Conservation (phyloP, 2,329 filamentous ascomycete genomes). For the Trichoderma sp. region DNA sequence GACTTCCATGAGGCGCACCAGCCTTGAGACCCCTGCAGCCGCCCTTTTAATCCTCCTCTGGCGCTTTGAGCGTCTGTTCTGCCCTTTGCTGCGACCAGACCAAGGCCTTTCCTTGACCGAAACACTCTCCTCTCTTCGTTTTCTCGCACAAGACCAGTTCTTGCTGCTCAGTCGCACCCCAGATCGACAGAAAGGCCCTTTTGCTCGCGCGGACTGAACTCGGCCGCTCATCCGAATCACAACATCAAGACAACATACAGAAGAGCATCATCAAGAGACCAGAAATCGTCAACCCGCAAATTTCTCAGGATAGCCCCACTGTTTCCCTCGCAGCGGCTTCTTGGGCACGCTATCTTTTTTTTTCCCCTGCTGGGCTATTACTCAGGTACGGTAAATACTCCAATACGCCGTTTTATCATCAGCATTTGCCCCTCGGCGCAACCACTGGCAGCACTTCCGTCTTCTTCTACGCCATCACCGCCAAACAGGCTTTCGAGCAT, state of each 20-base stretch:
- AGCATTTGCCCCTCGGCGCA: slow-evolving; percentile 23
- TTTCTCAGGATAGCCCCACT: slow-evolving; percentile 20
- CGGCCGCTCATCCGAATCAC: neutral
- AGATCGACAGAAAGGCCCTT: neutral
- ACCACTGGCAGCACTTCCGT: slow-evolving; percentile 7
- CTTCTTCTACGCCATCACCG: slow-evolving; percentile 5
- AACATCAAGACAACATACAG: no score
- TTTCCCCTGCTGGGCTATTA: slow-evolving; percentile 15
- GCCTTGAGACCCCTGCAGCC: slow-evolving; percentile 39
- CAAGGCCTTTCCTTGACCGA: slow-evolving; percentile 24
- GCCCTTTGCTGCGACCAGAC: slow-evolving; percentile 20
- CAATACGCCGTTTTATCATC: slow-evolving; percentile 6
- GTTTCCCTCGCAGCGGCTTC: slow-evolving; percentile 18
- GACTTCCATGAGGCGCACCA: slow-evolving; percentile 48
- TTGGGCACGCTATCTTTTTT: slow-evolving; percentile 24
- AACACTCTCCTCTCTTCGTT: slow-evolving; percentile 9
- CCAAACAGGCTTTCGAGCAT: neutral
- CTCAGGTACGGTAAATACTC: slow-evolving; percentile 15
- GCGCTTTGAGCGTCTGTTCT: slow-evolving; percentile 19
- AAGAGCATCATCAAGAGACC: no score
- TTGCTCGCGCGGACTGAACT: neutral
- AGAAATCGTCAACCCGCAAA: slow-evolving; percentile 14
- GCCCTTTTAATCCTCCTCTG: slow-evolving; percentile 36
- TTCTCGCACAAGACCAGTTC: neutral
- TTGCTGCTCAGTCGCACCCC: neutral